Evolutionary conservation across 805 yeast genomes (phyloP).

Genomic region (Cyberlindnera saturnus): DNA sequence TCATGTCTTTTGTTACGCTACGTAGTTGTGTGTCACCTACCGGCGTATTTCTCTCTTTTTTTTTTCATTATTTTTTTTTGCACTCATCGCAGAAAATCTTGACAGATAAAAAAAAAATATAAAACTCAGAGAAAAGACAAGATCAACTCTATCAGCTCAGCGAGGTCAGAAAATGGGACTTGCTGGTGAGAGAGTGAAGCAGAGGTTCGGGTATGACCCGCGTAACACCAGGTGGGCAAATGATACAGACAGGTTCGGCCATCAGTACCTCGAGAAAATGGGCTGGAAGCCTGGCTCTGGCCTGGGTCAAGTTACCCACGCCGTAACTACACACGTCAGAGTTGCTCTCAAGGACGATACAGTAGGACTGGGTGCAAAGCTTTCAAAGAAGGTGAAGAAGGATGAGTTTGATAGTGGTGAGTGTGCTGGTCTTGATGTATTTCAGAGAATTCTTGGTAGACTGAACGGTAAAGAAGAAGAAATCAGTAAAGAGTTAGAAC

Average conservation of each 20-base stretch:
- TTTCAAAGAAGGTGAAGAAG: conserved; percentile 47
- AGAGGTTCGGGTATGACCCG: conserved; percentile 87
- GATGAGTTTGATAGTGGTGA: conserved; percentile 78
- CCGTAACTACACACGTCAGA: conserved; percentile 76
- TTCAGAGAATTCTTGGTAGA: conserved; percentile 84
- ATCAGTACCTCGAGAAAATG: conserved; percentile 66
- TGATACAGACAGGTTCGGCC: conserved; percentile 80
- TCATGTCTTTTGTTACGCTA: neutral
- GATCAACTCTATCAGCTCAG: too few relatives aligned
- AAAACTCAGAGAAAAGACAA: neutral
- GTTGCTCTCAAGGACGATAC: conserved; percentile 78
- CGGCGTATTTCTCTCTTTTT: too few relatives aligned
- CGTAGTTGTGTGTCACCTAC: too few relatives aligned
- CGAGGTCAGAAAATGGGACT: conserved; percentile 51
- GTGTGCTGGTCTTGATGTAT: conserved; percentile 86
- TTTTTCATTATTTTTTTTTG: too few relatives aligned
- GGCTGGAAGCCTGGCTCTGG: conserved; percentile 96
- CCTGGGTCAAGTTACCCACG: conserved; percentile 62
- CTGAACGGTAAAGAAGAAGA: conserved; percentile 80
- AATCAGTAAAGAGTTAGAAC: conserved; percentile 58
- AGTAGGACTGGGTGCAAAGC: conserved; percentile 83
- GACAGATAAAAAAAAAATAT: conserved; percentile 1
- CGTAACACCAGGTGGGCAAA: conserved; percentile 94
- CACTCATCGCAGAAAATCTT: conserved; percentile 5
- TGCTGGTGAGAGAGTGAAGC: conserved; percentile 75